Conservation (phyloP, 1,139 yeast species). For the Suhomyces kunorum region DNA sequence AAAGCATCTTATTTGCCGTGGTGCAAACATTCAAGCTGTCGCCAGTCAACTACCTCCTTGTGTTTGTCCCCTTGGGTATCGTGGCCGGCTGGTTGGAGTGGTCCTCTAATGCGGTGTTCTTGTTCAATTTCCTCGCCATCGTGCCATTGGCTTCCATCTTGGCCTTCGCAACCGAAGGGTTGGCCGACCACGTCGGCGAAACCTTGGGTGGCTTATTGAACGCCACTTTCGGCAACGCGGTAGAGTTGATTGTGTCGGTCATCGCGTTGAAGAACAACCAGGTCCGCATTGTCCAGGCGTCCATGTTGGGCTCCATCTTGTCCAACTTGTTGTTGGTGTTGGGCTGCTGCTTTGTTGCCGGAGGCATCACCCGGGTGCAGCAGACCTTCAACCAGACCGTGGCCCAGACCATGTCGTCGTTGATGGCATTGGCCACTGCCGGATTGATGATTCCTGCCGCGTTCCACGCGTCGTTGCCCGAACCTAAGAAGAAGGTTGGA, state of each 20-base stretch:
- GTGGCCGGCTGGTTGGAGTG: conserved; percentile 61
- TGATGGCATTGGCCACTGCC: conserved; percentile 87
- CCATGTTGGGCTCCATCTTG: conserved; percentile 92
- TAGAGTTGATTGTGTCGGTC: conserved; percentile 86
- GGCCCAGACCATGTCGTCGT: conserved; percentile 95
- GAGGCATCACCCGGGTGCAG: conserved; percentile 83
- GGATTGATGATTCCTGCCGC: conserved; percentile 94
- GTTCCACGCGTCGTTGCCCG: conserved; percentile 79
- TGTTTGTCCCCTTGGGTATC: conserved; percentile 89
- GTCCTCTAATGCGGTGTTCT: conserved; percentile 62
- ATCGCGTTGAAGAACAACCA: conserved; percentile 87
- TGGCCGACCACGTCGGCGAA: conserved; percentile 82
- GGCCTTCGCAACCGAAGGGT: conserved; percentile 91
- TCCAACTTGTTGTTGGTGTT: conserved; percentile 84
- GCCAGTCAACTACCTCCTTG: conserved; percentile 72
- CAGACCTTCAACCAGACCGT: conserved; percentile 93
- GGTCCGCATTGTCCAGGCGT: conserved; percentile 91
- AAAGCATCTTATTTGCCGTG: conserved; percentile 12
- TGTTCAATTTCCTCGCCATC: conserved; percentile 83
- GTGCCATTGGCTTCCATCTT: conserved; percentile 89
- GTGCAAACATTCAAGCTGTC: conserved; percentile 56
- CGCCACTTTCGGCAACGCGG: conserved; percentile 93
- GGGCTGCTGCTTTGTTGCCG: conserved; percentile 94
- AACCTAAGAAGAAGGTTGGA: conserved; percentile 33
- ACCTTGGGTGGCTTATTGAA: conserved; percentile 90